These are phyloP conservation scores for Penicillium paradoxum DNA, from an alignment of 495 filamentous ascomycete genomes.

Conservation along the genomic window DNA sequence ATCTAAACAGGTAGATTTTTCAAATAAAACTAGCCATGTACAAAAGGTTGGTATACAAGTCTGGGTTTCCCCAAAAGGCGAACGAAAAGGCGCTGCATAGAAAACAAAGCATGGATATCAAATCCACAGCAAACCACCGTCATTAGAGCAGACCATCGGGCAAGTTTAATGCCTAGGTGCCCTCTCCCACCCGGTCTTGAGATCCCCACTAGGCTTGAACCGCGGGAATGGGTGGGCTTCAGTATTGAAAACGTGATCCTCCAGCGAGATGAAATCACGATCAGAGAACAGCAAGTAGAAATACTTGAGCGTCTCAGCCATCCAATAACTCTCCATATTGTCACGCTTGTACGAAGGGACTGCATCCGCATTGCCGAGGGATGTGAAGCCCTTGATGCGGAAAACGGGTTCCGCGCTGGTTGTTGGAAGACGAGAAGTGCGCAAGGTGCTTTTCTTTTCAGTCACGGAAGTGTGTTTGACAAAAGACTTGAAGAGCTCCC, in stretches of 20 bases:
- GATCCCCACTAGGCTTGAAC: conserved; percentile 71
- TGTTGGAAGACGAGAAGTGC: conserved; percentile 1
- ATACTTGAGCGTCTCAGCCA: conserved; percentile 97
- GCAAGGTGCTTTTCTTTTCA: conserved; percentile 41
- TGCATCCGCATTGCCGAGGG: conserved; percentile 66
- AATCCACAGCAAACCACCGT: not conserved
- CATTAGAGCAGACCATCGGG: not conserved
- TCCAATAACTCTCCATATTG: conserved; percentile 96
- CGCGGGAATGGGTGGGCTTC: conserved; percentile 89
- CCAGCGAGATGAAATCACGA: conserved; percentile 74
- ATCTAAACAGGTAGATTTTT: not conserved
- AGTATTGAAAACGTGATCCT: conserved; percentile 88
- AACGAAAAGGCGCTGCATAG: not conserved
- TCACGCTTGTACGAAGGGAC: conserved; percentile 61
- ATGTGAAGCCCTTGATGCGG: conserved; percentile 65
- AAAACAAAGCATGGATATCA: not conserved
- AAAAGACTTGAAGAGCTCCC: conserved; percentile 96
- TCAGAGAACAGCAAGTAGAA: conserved; percentile 93
- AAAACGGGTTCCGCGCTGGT: conserved; percentile 1
- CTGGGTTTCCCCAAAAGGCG: not conserved
- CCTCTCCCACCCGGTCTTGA: conserved; percentile 85
- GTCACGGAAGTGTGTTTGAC: conserved; percentile 72
- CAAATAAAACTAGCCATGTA: not conserved
- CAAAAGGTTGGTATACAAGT: conserved; percentile 1
- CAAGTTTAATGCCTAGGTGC: conserved; percentile 45